These are phyloP conservation scores for Arthrobotrys iridis DNA, from an alignment of 2,329 filamentous ascomycete species.

Conservation along the genomic window DNA sequence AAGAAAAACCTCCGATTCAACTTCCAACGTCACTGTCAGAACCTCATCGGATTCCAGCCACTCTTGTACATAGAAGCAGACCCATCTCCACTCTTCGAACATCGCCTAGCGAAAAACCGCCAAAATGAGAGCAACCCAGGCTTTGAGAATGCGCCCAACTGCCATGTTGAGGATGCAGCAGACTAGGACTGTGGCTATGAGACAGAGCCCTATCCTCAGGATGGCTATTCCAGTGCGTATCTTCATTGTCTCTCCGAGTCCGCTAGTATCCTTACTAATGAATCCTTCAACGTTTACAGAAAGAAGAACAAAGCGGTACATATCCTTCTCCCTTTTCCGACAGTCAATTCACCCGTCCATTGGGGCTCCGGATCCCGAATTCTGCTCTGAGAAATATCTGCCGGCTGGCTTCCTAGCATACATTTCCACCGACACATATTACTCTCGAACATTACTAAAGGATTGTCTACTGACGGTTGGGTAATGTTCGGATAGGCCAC, in stretches of 20 bases:
- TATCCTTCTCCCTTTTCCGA: slow-evolving; percentile 20
- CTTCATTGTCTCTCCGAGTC: not conserved
- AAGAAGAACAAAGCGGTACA: slow-evolving; percentile 58
- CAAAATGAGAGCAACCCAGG: slow-evolving; percentile 43
- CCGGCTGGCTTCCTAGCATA: not conserved
- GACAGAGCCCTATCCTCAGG: slow-evolving; percentile 51
- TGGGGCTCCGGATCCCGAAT: slow-evolving; percentile 2
- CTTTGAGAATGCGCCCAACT: slow-evolving; percentile 45
- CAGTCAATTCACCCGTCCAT: slow-evolving; percentile 11
- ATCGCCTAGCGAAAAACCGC: not conserved
- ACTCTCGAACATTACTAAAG: slow-evolving; percentile 4
- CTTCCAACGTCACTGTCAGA: slow-evolving; percentile 28
- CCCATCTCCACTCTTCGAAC: slow-evolving; percentile 43
- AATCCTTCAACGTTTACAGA: slow-evolving; percentile 42
- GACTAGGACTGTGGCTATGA: slow-evolving; percentile 33
- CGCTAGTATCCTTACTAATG: not conserved
- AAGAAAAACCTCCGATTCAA: slow-evolving; percentile 50
- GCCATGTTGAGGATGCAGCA: slow-evolving; percentile 50
- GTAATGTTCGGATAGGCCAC: slow-evolving; percentile 74
- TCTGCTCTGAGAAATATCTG: not conserved
- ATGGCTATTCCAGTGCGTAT: slow-evolving; percentile 46
- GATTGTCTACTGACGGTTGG: not conserved
- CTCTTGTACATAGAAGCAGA: slow-evolving; percentile 22
- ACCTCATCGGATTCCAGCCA: slow-evolving; percentile 16
- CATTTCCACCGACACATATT: not conserved